Evolutionary conservation across 306 rosid species (phyloP).

Genomic region (Styphnolobium japonicum): DNA sequence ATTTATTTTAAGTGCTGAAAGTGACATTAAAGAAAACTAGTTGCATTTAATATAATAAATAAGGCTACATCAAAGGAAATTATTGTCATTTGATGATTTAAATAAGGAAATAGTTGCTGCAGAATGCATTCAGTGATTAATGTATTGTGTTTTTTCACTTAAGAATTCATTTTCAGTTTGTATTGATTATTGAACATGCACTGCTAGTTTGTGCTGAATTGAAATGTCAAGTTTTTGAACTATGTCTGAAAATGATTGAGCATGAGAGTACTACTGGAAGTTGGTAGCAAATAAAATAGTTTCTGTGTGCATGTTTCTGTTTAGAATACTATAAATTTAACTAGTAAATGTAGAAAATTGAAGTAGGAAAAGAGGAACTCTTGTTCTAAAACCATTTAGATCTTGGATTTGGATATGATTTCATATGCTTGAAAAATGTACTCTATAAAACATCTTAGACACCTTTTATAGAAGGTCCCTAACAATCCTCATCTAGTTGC

Average conservation of each 20-base stretch:
- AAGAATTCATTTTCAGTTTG: not conserved
- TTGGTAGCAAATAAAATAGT: not conserved
- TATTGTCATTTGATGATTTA: not conserved
- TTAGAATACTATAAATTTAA: no score
- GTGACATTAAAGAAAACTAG: conserved; percentile 5
- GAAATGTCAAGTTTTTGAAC: not conserved
- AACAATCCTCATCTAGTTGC: no score
- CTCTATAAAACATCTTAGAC: not conserved
- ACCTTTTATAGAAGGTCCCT: no score
- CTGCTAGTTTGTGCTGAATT: not conserved
- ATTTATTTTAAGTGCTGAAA: not conserved
- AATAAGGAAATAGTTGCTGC: not conserved
- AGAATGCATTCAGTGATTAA: not conserved
- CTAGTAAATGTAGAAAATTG: not conserved
- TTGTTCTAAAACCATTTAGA: not conserved
- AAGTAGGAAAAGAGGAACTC: not conserved
- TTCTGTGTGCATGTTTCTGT: no score
- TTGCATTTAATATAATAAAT: not conserved
- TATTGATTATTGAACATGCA: not conserved
- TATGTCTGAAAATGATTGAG: not conserved
- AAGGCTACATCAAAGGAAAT: not conserved
- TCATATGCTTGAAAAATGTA: not conserved
- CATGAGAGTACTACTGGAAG: not conserved
- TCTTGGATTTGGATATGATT: not conserved
- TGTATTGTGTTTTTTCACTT: not conserved